Conservation (phyloP, 345 rosid genomes). For the Acer campestre region DNA sequence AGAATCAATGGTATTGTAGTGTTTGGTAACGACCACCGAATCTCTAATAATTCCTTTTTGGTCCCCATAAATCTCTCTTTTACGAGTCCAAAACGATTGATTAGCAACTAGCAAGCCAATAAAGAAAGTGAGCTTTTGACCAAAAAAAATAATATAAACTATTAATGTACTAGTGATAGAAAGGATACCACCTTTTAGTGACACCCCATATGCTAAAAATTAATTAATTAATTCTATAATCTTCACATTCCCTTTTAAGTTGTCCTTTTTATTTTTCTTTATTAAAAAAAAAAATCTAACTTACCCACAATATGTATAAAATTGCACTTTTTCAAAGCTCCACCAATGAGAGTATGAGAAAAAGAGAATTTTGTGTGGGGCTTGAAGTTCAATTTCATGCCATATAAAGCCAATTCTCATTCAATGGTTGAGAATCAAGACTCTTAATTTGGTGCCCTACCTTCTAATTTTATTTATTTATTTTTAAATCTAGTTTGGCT, state of each 20-base stretch:
- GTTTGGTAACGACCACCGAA: too few species aligned
- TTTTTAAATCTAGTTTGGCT: too few species aligned
- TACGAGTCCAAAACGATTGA: neutral
- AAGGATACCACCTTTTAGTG: slow-evolving; percentile 19
- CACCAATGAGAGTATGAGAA: neutral
- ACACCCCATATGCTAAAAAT: neutral
- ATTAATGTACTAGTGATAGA: neutral
- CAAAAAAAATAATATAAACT: neutral
- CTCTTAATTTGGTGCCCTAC: neutral
- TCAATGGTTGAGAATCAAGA: slow-evolving; percentile 14
- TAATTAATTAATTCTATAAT: neutral
- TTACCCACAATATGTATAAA: neutral
- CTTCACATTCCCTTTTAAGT: neutral
- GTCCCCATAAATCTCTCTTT: too few species aligned
- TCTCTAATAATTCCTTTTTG: too few species aligned
- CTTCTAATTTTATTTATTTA: too few species aligned
- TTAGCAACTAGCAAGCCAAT: neutral
- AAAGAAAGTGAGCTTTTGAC: slow-evolving; percentile 1
- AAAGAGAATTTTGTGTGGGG: neutral
- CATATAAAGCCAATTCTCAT: slow-evolving; percentile 7
- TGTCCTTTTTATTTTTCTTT: neutral
- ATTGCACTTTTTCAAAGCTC: slow-evolving; percentile 9
- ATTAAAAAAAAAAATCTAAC: neutral
- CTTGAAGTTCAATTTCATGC: neutral
- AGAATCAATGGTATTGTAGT: neutral